phyloP scores from a whole-genome alignment of 768 basidiomycete species.

The Inosperma sp. region DNA sequence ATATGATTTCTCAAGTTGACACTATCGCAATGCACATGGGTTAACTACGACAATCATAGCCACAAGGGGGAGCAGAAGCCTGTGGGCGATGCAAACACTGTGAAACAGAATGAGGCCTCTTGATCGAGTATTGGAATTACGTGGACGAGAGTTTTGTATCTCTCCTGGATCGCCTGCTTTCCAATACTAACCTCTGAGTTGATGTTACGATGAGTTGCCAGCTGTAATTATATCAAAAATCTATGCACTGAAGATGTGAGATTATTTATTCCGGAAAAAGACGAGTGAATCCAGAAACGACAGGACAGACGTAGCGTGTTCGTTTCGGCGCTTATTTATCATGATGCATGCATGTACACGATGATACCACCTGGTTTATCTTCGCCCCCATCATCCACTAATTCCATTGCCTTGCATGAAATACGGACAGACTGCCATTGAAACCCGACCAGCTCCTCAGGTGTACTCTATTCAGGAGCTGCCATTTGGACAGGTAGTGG shows the following conservation, averaged over 20 bases:
- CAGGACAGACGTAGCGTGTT: no score
- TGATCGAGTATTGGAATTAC: conserved; percentile 37
- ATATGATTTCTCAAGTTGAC: neutral
- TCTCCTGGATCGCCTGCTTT: conserved; percentile 28
- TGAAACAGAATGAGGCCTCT: conserved; percentile 40
- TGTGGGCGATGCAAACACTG: conserved; percentile 39
- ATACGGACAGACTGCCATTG: neutral
- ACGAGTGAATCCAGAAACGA: no score
- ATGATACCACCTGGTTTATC: no score
- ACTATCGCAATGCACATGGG: conserved; percentile 1
- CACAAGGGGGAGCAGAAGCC: conserved; percentile 43
- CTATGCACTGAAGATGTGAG: no score
- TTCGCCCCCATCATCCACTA: no score
- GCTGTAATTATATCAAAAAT: no score
- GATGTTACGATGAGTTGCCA: no score
- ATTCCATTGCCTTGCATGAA: no score
- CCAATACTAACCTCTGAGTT: no score
- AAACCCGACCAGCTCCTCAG: neutral
- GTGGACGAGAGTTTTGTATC: conserved; percentile 40
- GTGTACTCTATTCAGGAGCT: neutral
- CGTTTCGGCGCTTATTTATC: no score
- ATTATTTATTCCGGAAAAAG: no score
- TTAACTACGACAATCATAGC: conserved; percentile 19
- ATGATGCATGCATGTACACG: no score
- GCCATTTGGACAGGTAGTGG: neutral